Percentiles rank a stretch among this genome's conserved stretches.
Conservation (phyloP, 805 yeast species). For the Blastobotrys attinorum region DNA sequence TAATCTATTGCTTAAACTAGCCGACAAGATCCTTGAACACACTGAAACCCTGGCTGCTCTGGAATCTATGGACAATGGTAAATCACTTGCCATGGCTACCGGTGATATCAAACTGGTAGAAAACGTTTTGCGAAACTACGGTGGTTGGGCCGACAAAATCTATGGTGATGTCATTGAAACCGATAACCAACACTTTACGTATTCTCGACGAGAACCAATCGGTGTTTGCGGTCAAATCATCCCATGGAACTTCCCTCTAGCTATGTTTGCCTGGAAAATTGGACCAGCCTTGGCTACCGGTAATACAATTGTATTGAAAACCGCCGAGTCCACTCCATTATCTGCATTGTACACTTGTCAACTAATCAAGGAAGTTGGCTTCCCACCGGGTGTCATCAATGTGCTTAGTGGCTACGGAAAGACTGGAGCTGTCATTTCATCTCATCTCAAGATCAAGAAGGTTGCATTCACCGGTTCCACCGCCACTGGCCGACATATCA, state of each 20-base stretch:
- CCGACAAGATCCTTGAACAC: constrained; percentile 69
- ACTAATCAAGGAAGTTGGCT: constrained; percentile 57
- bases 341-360: constrained; percentile 55
- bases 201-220: constrained; percentile 60
- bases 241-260: constrained; percentile 68
- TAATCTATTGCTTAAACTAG: constrained; percentile 55
- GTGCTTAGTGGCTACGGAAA: constrained; percentile 65
- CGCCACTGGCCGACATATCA: constrained; percentile 74
- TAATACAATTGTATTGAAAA: constrained; percentile 61
- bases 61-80: constrained; percentile 89
- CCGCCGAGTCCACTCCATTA: constrained; percentile 73
- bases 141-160: constrained; percentile 71
- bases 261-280: constrained; percentile 73
- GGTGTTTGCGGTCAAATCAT: constrained; percentile 64
- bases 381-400: constrained; percentile 71
- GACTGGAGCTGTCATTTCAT: constrained; percentile 58
- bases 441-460: constrained; percentile 64
- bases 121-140: constrained; percentile 53
- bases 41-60: constrained; percentile 68
- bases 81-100: constrained; percentile 39
- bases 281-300: constrained; percentile 83
- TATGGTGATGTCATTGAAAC: constrained; percentile 56
- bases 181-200: constrained; percentile 54
- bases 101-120: constrained; percentile 52
- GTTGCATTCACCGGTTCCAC: constrained; percentile 95